Conservation (phyloP, 2,329 filamentous ascomycete species). For the Neofusicoccum kwambonambiense region DNA sequence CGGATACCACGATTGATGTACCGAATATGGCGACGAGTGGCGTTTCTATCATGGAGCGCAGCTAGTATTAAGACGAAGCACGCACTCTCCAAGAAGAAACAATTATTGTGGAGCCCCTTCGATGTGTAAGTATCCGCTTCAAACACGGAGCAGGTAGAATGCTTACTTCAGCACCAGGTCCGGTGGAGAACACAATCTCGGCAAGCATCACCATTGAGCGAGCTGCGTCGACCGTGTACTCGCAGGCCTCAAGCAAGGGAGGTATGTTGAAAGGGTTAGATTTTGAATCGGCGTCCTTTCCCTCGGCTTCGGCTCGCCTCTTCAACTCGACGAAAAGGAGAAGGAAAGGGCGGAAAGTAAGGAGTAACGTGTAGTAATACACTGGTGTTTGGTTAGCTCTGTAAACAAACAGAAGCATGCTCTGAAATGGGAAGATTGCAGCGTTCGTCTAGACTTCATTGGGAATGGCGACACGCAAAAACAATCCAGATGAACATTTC, state of each 20-base stretch:
- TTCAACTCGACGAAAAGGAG: conserved; percentile 16
- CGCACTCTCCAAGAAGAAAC: conserved; percentile 17
- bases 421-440: background rate
- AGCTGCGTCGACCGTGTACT: conserved; percentile 13
- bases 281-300: background rate
- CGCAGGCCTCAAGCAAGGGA: conserved; percentile 15
- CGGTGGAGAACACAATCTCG: conserved; percentile 3
- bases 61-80: conserved; percentile 17
- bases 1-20: conserved; percentile 15
- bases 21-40: conserved; percentile 7
- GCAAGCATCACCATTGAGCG: conserved; percentile 12
- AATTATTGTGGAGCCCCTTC: conserved; percentile 15
- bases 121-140: too few species aligned
- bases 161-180: conserved; percentile 4
- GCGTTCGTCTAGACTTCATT: background rate
- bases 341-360: conserved; percentile 16
- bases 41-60: conserved; percentile 4
- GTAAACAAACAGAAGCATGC: too few species aligned
- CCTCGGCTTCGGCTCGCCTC: conserved; percentile 10
- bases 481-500: background rate
- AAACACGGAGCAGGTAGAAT: too few species aligned
- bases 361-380: conserved; percentile 12
- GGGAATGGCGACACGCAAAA: too few species aligned
- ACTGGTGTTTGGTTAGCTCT: background rate
- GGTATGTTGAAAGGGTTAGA: conserved; percentile 15